Evolutionary conservation across 768 basidiomycete species (phyloP), one percentile per base, ranked within the genome.

Genomic region (Imleria badia): DNA sequence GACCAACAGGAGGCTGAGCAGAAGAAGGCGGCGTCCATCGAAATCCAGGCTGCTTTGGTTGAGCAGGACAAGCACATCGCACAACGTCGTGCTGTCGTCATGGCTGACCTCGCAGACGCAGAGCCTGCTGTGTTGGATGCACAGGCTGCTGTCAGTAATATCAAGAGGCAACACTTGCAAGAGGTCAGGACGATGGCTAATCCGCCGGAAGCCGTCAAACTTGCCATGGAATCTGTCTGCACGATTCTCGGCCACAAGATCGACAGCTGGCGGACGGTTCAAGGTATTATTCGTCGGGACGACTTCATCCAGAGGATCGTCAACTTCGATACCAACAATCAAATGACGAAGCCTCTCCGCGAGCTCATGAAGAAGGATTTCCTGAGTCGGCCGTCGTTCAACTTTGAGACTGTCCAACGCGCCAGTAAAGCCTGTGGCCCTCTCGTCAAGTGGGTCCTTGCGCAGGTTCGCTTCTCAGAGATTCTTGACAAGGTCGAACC

Each of bases 1-100:
- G 96, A 98, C 72, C 96, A 99, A 72, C 96, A 98, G 67, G 96
- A 98, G 67, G 97, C 97, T 3, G 97, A 99, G 66, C 92, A 95
- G 69, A 97, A 98, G 82, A 98, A 98, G 68, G 81, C 90, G 3
- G 94, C 93, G 0, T 99, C 97, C 9, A 93, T 98, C 61, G 85
- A 95, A 71, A 95, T 98, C 43, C 94, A 98, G 67, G 91, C 92
- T 3, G 94, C 92, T 22, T 79, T 98, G 45, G 91, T 89, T 15
- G 86, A 93, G 69, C 95, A 98, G 70, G 93, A 98, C 71, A 82
- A 83, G 54, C 69, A 90, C 64, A 99, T 98, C 54, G 85, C 89
- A 54, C 86, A 97, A 66, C 88, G 97, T 39, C 84, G 86, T 38
- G 82, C 86, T 15, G 84, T 95, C 49, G 97, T 97, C 64, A 89